A percentile compares a stretch with the other conserved stretches of the same genome.
These are phyloP conservation scores for Dysphania ambrosioides DNA, from an alignment of 148 eudicot genomes.

Conservation along the genomic window DNA sequence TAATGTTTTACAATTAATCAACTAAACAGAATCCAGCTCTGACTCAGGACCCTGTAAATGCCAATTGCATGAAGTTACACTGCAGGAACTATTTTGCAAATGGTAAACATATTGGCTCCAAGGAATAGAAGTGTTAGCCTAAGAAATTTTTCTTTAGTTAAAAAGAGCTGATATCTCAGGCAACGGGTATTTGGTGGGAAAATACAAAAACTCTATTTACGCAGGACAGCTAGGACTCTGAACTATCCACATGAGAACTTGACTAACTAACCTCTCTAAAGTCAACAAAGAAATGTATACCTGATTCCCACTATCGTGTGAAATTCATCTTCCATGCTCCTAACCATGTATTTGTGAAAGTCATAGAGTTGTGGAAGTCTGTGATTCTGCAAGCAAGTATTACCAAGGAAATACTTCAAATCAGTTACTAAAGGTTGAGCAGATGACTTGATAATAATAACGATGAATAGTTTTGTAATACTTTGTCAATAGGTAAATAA, in stretches of 20 bases:
- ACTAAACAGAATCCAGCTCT: not conserved
- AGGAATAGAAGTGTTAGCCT: not conserved
- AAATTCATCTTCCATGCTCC: slow-evolving; percentile 99
- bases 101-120: not conserved
- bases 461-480: not conserved
- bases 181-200: too few relatives aligned
- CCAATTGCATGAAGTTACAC: too few relatives aligned
- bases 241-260: not conserved
- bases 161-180: not conserved
- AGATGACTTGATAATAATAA: not conserved
- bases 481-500: not conserved
- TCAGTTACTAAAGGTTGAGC: not conserved
- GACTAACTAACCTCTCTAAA: not conserved
- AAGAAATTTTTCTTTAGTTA: not conserved
- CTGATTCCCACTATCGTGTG: slow-evolving; percentile 92
- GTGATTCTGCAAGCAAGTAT: slow-evolving; percentile 62
- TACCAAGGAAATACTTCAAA: not conserved
- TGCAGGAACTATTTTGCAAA: not conserved
- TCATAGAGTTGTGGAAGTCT: slow-evolving; percentile 72
- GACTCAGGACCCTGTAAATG: too few relatives aligned
- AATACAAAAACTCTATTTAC: too few relatives aligned
- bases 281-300: slow-evolving; percentile 32
- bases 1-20: not conserved
- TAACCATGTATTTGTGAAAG: slow-evolving; percentile 88
- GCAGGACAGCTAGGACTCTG: not conserved